Base-by-base conservation (phyloP, 2,329 filamentous ascomycete genomes). In the Sphaerulina vaccinii region DNA sequence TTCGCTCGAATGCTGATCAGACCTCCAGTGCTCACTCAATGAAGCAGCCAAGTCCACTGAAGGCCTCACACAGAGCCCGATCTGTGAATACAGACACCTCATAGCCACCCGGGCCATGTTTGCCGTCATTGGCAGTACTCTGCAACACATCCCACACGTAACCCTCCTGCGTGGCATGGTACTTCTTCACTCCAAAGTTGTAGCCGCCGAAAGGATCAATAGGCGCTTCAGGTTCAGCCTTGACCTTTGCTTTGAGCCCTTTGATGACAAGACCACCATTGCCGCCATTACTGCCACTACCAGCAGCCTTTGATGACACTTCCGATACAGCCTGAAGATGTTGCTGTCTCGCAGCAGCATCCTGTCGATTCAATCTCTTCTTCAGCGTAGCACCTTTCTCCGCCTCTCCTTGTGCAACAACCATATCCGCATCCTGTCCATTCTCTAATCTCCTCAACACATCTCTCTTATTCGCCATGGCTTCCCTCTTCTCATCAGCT, bases 171-270 rank as follows among this genome's bases (percentile, higher is more conserved):
- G 95, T 65, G 8, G 79, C 75, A 65, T 89, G 92, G 62, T 91
- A 86, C 61, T 86, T 78, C 18, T 83, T 82, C 19, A 66, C 66
- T 8, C 77, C 77, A 45, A 91, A 80, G 40, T 80, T 73, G 55
- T 91, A 73, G 1, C 90, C 93, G 33, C 84, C 90, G 67, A 93
- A 96, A 0, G 92, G 87, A 73, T 96, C 90, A 72, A 95, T 96
- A 0, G 89, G 85, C 52, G 84, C 84, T 62, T 90, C 84, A 5
- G 81, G 81, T 29, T 81, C 80, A 1, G 81, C 79, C 2, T 78
- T 77, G 51, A 79, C 75, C 45, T 57, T 59, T 15, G 77, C 85
- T 71, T 88, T 90, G 52, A 96, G 79, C 1, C 92, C 92, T 61
- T 88, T 87, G 70, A 96, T 91, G 2, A 85, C 66, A 40, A 81